phyloP scores from a whole-genome alignment of 371 early-diverging fungal genomes.

The Rhizomucor pusillus region DNA sequence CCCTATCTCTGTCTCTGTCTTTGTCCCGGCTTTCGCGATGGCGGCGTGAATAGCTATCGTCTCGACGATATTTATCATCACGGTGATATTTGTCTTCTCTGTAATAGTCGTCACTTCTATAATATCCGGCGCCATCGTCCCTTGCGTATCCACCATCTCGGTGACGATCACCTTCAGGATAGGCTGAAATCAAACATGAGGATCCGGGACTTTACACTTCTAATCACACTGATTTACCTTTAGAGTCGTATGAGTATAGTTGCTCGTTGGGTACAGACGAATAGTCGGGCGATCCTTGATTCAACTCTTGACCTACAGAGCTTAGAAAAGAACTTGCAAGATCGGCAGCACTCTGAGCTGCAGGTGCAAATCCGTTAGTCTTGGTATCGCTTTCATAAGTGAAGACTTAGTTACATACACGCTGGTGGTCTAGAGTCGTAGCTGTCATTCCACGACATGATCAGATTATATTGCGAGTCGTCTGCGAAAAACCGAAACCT shows the following conservation, averaged over 20 bases:
- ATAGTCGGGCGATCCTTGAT: conserved; percentile 21
- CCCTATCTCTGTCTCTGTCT: conserved; percentile 33
- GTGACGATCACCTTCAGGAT: neutral
- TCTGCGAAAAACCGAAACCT: too few relatives aligned
- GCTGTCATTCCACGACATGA: neutral
- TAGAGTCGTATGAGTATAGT: neutral
- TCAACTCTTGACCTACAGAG: conserved; percentile 43
- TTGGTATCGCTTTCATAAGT: neutral
- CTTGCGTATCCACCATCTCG: too few relatives aligned
- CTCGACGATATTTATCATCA: conserved; percentile 13
- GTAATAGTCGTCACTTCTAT: conserved; percentile 10
- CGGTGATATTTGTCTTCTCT: conserved; percentile 11
- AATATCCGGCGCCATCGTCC: conserved; percentile 5
- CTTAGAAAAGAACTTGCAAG: conserved; percentile 44
- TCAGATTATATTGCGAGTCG: neutral
- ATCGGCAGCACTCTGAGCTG: conserved; percentile 30
- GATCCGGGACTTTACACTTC: neutral
- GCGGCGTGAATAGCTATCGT: conserved; percentile 31
- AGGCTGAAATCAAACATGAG: neutral
- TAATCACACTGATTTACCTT: too few relatives aligned
- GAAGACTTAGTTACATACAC: neutral
- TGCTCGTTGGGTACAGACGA: neutral
- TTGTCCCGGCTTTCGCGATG: conserved; percentile 46
- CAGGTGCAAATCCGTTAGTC: neutral
- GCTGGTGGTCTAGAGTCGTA: neutral